Conservation (phyloP, 371 early-diverging fungal genomes). For the Rhizopus arrhizus region DNA sequence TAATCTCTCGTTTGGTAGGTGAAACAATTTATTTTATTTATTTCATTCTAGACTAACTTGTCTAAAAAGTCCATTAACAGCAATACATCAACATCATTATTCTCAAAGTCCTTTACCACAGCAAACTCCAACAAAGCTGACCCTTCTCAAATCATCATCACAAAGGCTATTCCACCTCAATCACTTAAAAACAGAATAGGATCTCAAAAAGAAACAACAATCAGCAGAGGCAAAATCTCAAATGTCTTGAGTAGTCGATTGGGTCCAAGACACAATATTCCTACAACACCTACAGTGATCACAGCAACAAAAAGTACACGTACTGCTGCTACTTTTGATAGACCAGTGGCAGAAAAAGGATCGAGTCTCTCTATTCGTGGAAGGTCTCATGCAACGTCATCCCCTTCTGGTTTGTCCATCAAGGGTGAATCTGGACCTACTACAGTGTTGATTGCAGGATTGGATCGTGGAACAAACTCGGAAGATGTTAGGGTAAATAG, state of each 20-base stretch:
- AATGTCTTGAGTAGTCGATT: neutral
- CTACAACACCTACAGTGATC: neutral
- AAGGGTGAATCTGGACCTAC: constrained; percentile 58
- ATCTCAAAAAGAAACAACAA: constrained; percentile 1
- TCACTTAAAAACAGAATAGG: neutral
- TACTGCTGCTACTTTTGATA: neutral
- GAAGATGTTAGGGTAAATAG: constrained; percentile 58
- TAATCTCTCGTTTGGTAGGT: neutral
- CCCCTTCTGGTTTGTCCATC: constrained; percentile 34
- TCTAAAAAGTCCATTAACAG: too few species aligned
- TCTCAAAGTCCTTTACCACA: constrained; percentile 13
- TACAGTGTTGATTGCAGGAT: constrained; percentile 56
- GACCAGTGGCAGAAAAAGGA: neutral
- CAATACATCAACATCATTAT: too few species aligned
- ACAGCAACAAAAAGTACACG: neutral
- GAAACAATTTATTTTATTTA: neutral
- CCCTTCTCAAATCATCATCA: constrained; percentile 41
- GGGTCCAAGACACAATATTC: neutral
- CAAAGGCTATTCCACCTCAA: constrained; percentile 27
- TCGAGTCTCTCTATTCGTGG: constrained; percentile 25
- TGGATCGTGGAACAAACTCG: constrained; percentile 57
- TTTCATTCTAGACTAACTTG: too few species aligned
- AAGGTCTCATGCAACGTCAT: constrained; percentile 23
- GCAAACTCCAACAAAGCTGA: constrained; percentile 27
- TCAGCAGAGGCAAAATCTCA: neutral